A percentile compares a stretch with the other conserved stretches of the same genome.
These are phyloP conservation scores for Ophiostoma sp. DNA, from an alignment of 2,329 filamentous ascomycete genomes.

Conservation along the genomic window DNA sequence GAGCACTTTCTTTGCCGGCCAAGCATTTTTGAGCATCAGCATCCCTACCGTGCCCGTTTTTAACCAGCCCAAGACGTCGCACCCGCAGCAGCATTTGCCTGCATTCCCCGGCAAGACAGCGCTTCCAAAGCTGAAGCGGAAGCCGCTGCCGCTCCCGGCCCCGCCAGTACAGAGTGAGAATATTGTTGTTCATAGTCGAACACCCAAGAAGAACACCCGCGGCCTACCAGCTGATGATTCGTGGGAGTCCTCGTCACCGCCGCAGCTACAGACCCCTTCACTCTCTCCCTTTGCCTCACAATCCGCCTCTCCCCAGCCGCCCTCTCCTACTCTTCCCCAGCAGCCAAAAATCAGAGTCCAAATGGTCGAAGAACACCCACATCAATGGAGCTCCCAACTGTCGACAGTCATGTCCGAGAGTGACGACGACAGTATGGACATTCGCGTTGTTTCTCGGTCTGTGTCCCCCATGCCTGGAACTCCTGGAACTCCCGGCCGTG, in stretches of 20 bases:
- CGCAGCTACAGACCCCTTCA: conserved; percentile 31
- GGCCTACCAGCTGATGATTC: conserved; percentile 22
- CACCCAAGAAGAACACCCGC: neutral
- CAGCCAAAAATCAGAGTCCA: conserved; percentile 31
- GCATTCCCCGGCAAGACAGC: neutral
- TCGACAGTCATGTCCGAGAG: conserved; percentile 60
- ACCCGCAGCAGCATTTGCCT: conserved; percentile 4
- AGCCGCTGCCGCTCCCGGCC: conserved; percentile 23
- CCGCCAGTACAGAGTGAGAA: conserved; percentile 19
- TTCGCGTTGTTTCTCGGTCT: conserved; percentile 44
- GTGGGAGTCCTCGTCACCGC: conserved; percentile 31
- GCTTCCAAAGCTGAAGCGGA: conserved; percentile 22
- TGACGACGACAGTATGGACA: conserved; percentile 44
- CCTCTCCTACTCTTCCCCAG: conserved; percentile 20
- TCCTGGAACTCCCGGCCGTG: conserved; percentile 28
- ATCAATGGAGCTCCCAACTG: conserved; percentile 60
- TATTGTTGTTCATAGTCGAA: conserved; percentile 17
- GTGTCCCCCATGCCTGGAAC: conserved; percentile 41
- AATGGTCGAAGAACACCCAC: conserved; percentile 47
- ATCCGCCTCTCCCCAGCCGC: neutral
- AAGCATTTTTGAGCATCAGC: conserved; percentile 38
- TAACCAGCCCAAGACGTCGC: conserved; percentile 21
- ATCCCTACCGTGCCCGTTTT: conserved; percentile 33
- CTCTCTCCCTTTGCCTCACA: neutral
- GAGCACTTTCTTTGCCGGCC: conserved; percentile 37